Evolutionary conservation across 2,329 filamentous ascomycete genomes (phyloP).

Genomic region (Colletotrichum eremochloae): DNA sequence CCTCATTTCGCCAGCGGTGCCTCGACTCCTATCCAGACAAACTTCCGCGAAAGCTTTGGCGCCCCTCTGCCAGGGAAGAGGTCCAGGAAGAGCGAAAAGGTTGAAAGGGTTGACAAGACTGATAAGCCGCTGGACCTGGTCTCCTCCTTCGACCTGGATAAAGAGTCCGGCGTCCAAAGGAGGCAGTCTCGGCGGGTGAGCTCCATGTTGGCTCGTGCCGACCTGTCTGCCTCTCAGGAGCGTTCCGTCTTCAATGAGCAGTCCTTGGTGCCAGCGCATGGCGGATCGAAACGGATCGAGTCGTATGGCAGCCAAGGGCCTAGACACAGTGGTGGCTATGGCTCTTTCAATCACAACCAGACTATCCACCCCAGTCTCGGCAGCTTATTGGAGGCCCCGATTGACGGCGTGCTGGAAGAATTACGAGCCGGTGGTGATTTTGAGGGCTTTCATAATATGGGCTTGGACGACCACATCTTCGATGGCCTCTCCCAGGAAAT

Average conservation of each 20-base stretch:
- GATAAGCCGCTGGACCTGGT: constrained; percentile 72
- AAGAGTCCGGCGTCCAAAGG: constrained; percentile 65
- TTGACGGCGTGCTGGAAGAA: constrained; percentile 79
- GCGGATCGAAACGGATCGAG: constrained; percentile 73
- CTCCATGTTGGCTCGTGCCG: constrained; percentile 88
- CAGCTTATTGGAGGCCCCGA: constrained; percentile 76
- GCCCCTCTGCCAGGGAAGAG: constrained; percentile 67
- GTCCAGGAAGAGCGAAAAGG: constrained; percentile 63
- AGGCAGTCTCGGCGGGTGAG: constrained; percentile 84
- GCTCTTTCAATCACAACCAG: constrained; percentile 58
- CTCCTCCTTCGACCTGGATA: constrained; percentile 79
- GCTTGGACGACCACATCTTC: constrained; percentile 77
- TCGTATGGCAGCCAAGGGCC: constrained; percentile 79
- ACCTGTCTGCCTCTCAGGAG: constrained; percentile 88
- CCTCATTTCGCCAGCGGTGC: constrained; percentile 78
- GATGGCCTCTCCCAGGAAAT: constrained; percentile 80
- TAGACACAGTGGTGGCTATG: constrained; percentile 69
- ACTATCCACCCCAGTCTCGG: constrained; percentile 66
- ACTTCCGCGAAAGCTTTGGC: constrained; percentile 83
- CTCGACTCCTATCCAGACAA: constrained; percentile 80
- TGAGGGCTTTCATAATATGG: constrained; percentile 80
- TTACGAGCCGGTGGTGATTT: constrained; percentile 72
- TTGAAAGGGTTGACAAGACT: constrained; percentile 52
- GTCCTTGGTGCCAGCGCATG: constrained; percentile 56
- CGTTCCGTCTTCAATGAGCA: constrained; percentile 83